These are phyloP conservation scores for Rhizopogon salebrosus DNA, from an alignment of 768 basidiomycete genomes.

Conservation along the genomic window DNA sequence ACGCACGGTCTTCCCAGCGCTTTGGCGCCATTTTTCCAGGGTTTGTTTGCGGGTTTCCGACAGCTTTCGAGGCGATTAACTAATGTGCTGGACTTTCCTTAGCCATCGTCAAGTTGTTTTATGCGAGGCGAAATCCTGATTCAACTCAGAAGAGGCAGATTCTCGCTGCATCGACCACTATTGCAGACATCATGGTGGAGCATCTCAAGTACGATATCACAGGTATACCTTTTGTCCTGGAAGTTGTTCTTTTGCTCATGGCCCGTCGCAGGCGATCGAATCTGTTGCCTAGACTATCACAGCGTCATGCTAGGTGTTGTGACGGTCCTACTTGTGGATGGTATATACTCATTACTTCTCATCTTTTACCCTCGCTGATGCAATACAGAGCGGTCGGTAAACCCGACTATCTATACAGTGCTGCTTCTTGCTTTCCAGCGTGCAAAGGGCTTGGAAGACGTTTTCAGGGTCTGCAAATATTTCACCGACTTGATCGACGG, in stretches of 20 bases:
- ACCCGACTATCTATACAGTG: conserved; percentile 76
- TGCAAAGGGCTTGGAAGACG: conserved; percentile 61
- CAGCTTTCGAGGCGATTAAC: neutral
- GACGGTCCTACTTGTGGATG: conserved; percentile 52
- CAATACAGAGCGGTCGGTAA: conserved; percentile 63
- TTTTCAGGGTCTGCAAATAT: conserved; percentile 51
- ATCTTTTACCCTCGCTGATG: neutral
- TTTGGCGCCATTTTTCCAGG: conserved; percentile 82
- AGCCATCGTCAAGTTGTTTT: conserved; percentile 88
- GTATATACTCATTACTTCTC: conserved; percentile 29
- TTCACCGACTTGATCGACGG: conserved; percentile 56
- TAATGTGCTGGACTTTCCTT: conserved; percentile 9
- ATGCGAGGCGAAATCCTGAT: conserved; percentile 75
- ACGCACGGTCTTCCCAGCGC: conserved; percentile 72
- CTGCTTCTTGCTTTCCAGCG: conserved; percentile 72
- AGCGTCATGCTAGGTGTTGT: conserved; percentile 51
- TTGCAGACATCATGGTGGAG: conserved; percentile 70
- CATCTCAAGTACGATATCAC: conserved; percentile 54
- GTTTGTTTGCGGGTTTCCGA: conserved; percentile 35
- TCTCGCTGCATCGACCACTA: conserved; percentile 53
- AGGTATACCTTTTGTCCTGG: conserved; percentile 31
- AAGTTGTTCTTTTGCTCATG: neutral
- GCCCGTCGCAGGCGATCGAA: conserved; percentile 30
- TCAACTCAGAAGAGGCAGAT: conserved; percentile 74
- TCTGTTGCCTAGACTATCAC: conserved; percentile 42